Base-by-base conservation (phyloP, 441 rosid species). In the Gossypium trilobum region DNA sequence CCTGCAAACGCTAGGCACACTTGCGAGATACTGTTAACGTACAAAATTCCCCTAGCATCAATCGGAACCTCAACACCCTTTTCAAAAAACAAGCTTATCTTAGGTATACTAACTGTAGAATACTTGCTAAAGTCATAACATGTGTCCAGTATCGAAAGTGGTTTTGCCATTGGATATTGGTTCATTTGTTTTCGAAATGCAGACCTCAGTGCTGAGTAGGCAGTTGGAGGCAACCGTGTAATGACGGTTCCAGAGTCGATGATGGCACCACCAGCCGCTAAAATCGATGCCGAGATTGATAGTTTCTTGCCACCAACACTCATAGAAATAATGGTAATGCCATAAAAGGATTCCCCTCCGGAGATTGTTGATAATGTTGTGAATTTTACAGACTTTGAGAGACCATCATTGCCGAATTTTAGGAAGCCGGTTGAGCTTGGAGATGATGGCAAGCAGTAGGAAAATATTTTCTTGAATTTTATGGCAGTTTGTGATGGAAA, bases 1-100 rank as follows among this genome's bases (percentile, higher is more conserved):
- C 78, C 85, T 0, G 96, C 95, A 42, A 93, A 89, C 16, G 93
- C 97, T 62, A 93, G 74, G 74, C 98, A 93, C 20, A 91, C 88
- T 59, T 89, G 89, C 16, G 87, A 68, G 11, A 2, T 0, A 1
- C 64, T 71, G 8, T 10, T 73, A 3, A 16, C 59, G 10, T 84
- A 78, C 7, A 91, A 39, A 0, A 87, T 64, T 62, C 97, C 96
- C 0, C 39, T 16, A 0, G 52, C 0, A 10, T 80, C 85, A 3
- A 93, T 71, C 10, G 77, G 84, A 14, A 90, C 83, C 13, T 68
- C 78, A 0, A 78, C 78, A 0, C 77, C 86, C 0, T 86, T 91
- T 10, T 56, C 75, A 68, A 91, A 89, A 20, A 31, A 72, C 25
- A 91, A 68, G 63, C 79, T 71, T 2, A 93, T 86, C 27, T 71